These are phyloP conservation scores for Cystobasidium slooffiae DNA, from an alignment of 1,284 basidiomycete species.

Conservation along the genomic window DNA sequence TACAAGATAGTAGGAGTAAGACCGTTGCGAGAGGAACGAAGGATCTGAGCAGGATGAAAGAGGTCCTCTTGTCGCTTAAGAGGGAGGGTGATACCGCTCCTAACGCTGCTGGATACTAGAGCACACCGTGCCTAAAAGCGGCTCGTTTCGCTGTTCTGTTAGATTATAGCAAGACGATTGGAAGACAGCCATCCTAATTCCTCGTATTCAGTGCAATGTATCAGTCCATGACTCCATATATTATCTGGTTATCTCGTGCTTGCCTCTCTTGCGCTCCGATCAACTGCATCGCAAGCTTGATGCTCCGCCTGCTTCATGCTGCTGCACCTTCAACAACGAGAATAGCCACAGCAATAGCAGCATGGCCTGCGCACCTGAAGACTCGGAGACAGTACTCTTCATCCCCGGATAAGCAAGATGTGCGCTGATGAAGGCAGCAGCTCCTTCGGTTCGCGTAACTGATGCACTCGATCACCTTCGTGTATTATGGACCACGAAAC, in stretches of 20 bases:
- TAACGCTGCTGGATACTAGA: slow-evolving; percentile 83
- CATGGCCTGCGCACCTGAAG: neutral
- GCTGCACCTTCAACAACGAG: neutral
- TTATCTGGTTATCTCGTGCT: neutral
- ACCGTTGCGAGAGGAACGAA: slow-evolving; percentile 90
- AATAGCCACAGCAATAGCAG: neutral
- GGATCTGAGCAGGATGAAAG: slow-evolving; percentile 88
- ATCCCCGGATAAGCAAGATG: neutral
- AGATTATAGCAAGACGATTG: neutral
- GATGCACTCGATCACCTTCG: neutral
- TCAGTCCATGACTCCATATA: neutral
- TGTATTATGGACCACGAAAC: neutral
- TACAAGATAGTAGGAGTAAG: slow-evolving; percentile 95
- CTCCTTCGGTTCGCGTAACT: neutral
- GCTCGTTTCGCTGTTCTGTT: neutral
- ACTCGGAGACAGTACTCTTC: neutral
- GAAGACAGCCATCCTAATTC: neutral
- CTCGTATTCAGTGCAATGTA: slow-evolving; percentile 18
- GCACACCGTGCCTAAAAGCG: neutral
- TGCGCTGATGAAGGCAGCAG: neutral
- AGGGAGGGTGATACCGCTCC: slow-evolving; percentile 88
- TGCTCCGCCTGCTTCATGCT: slow-evolving; percentile 30
- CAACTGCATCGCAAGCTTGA: neutral
- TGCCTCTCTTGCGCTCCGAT: neutral
- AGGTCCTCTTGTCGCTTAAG: slow-evolving; percentile 80